Conservation (phyloP, 257 asterid genomes). For the Thymus quinquecostatus region DNA sequence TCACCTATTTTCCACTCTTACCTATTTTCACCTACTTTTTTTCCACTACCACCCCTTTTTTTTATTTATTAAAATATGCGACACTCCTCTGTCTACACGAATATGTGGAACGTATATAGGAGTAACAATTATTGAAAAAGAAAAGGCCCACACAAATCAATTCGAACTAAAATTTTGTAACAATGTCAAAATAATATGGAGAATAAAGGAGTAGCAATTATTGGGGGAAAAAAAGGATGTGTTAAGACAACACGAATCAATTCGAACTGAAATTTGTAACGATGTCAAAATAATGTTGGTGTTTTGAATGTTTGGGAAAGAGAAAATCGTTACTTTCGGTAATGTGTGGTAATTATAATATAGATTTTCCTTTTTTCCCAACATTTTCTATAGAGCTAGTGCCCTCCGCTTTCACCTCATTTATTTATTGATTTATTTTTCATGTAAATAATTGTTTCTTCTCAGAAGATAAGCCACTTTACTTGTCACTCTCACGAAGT, state of each 20-base stretch:
- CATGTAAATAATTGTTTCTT: neutral
- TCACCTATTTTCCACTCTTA: too few species aligned
- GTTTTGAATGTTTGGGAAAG: neutral
- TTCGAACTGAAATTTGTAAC: neutral
- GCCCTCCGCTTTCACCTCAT: slow-evolving; percentile 32
- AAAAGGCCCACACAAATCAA: too few species aligned
- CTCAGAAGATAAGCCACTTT: slow-evolving; percentile 30
- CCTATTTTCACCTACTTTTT: too few species aligned
- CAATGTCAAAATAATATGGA: too few species aligned
- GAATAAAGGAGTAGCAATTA: neutral
- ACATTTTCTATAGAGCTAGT: slow-evolving; percentile 40
- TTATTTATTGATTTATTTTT: slow-evolving; percentile 11
- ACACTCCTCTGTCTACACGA: too few species aligned
- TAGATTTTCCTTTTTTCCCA: slow-evolving; percentile 15
- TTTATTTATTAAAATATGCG: too few species aligned
- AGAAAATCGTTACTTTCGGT: slow-evolving; percentile 48
- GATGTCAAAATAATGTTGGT: too few species aligned
- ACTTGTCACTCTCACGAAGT: slow-evolving; percentile 18
- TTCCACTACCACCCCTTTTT: too few species aligned
- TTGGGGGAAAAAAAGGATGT: neutral
- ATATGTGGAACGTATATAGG: too few species aligned
- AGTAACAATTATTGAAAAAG: too few species aligned
- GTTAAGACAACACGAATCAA: neutral
- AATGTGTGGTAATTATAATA: slow-evolving; percentile 18
- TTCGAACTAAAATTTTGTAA: too few species aligned